Percentiles rank a stretch among this genome's conserved stretches.
Evolutionary conservation across 2,329 filamentous ascomycete species (phyloP).

Genomic region (Colletotrichum chlorophyti): DNA sequence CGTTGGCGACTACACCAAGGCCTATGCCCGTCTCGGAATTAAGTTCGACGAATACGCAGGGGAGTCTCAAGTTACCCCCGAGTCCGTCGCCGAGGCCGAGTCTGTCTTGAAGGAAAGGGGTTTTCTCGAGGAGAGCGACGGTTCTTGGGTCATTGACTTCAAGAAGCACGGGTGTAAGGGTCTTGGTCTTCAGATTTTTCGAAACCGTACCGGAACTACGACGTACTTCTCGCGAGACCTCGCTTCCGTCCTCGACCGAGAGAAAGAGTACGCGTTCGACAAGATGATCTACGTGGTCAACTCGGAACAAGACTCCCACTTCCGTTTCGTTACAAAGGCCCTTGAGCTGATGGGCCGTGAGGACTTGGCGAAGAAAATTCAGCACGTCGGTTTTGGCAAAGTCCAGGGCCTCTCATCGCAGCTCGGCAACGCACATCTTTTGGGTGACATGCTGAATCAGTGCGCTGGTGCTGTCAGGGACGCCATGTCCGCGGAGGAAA

Average conservation of each 20-base stretch:
- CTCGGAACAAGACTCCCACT: conserved; percentile 42
- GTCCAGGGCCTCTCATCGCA: conserved; percentile 50
- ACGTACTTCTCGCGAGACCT: conserved; percentile 75
- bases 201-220: conserved; percentile 68
- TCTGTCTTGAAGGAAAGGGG: conserved; percentile 63
- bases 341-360: conserved; percentile 43
- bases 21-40: conserved; percentile 67
- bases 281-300: conserved; percentile 49
- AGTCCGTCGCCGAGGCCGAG: conserved; percentile 66
- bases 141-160: conserved; percentile 73
- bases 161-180: conserved; percentile 72
- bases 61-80: conserved; percentile 62
- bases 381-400: conserved; percentile 55
- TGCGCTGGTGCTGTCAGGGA: conserved; percentile 51
- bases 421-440: conserved; percentile 58
- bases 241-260: conserved; percentile 68
- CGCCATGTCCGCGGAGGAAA: conserved; percentile 77
- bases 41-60: conserved; percentile 70
- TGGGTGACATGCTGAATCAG: conserved; percentile 62
- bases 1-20: conserved; percentile 63
- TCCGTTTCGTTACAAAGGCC: conserved; percentile 40
- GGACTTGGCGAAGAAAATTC: conserved; percentile 40
- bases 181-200: conserved; percentile 70
- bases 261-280: conserved; percentile 52
- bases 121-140: conserved; percentile 69